Conservation (phyloP, 306 rosid species). For the Acacia confusa region DNA sequence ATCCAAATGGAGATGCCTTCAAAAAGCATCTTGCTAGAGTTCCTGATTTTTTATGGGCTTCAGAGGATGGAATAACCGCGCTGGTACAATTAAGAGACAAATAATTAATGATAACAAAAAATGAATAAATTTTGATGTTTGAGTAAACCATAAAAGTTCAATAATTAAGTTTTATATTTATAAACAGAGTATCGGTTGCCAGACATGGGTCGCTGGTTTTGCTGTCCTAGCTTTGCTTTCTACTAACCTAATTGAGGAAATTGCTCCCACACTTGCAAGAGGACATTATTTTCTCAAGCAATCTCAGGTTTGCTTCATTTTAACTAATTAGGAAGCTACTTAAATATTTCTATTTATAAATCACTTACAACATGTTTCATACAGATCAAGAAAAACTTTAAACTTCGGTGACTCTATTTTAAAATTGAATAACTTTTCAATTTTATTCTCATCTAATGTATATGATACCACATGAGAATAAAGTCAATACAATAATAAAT, state of each 20-base stretch:
- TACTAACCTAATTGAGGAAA: not conserved
- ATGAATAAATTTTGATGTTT: not conserved
- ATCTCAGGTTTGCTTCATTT: not conserved
- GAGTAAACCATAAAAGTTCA: not conserved
- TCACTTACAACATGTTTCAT: no score
- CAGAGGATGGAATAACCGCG: conserved; percentile 5
- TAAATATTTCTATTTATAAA: no score
- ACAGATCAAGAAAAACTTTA: no score
- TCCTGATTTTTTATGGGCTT: not conserved
- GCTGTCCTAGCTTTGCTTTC: not conserved
- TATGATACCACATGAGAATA: no score
- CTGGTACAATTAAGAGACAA: not conserved
- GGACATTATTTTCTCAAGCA: not conserved
- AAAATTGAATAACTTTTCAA: no score
- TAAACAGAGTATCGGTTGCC: not conserved
- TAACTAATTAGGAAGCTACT: not conserved
- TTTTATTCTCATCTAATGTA: no score
- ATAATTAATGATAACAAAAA: not conserved
- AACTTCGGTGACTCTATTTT: no score
- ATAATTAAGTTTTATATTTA: not conserved
- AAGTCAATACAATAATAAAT: no score
- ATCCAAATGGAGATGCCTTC: conserved; percentile 3
- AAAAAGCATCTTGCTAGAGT: not conserved
- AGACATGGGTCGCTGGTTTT: not conserved
- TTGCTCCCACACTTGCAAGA: not conserved